Evolutionary conservation across 73 alveolate species (phyloP).

Genomic region (Diophrys sp.): DNA sequence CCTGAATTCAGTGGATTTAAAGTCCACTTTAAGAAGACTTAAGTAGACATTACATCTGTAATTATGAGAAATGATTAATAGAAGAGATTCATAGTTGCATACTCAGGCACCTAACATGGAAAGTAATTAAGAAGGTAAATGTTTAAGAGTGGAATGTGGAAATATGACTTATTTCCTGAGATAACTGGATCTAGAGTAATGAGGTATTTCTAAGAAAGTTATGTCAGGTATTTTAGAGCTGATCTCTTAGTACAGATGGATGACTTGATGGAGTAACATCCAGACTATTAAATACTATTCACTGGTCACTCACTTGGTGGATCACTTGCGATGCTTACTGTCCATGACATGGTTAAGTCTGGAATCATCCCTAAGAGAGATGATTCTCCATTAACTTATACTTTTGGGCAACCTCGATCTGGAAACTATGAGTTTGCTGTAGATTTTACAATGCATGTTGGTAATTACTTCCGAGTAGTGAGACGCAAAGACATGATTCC

Average conservation of each 20-base stretch:
- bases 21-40: not conserved
- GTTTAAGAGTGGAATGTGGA: not conserved
- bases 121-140: not conserved
- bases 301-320: slow-evolving; percentile 10
- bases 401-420: not conserved
- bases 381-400: not conserved
- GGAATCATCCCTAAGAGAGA: not conserved
- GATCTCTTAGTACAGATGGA: not conserved
- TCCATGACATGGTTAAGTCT: not conserved
- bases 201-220: not conserved
- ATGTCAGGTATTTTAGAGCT: not conserved
- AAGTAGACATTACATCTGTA: not conserved
- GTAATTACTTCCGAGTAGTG: not conserved
- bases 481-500: not conserved
- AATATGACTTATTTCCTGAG: not conserved
- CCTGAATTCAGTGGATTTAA: not conserved
- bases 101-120: not conserved
- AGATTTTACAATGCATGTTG: not conserved
- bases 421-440: not conserved
- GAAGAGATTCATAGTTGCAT: not conserved
- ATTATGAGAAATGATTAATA: not conserved
- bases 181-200: not conserved
- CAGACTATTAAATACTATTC: not conserved
- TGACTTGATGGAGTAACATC: not conserved
- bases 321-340: not conserved